phyloP scores from a whole-genome alignment of 345 rosid genomes.

The Rhodomyrtus tomentosa region DNA sequence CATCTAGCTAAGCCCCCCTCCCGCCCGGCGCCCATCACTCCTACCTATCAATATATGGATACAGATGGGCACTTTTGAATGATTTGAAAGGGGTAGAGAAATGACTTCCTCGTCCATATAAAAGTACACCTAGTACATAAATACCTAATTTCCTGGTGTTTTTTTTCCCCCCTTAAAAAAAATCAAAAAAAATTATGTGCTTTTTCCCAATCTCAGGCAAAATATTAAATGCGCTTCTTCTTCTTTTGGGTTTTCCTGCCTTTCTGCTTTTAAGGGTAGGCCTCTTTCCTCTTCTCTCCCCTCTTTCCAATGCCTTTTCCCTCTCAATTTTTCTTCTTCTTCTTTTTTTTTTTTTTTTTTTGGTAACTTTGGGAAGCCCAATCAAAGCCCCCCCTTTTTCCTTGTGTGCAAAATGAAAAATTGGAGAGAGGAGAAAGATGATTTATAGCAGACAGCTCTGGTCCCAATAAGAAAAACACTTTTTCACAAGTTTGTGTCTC shows the following conservation, averaged over 20 bases:
- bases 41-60: not conserved
- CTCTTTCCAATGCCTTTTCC: constrained; percentile 5
- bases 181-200: not conserved
- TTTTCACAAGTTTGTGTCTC: not conserved
- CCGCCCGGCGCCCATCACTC: too few relatives aligned
- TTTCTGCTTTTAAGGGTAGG: not conserved
- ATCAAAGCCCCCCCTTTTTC: constrained; percentile 13
- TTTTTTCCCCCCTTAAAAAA: too few relatives aligned
- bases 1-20: too few relatives aligned
- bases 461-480: constrained; percentile 2
- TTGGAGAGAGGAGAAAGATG: not conserved
- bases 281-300: not conserved
- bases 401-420: not conserved
- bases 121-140: not conserved
- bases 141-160: not conserved
- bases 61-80: not conserved
- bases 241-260: not conserved
- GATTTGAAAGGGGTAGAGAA: not conserved
- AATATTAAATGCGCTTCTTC: not conserved
- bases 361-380: constrained; percentile 23
- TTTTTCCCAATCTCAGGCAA: not conserved
- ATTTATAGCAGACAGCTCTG: not conserved
- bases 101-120: not conserved
- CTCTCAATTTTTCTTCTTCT: not conserved
- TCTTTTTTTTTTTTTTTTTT: too few relatives aligned